Base-by-base conservation (phyloP, 306 rosid genomes). In the Rubus idaeus region DNA sequence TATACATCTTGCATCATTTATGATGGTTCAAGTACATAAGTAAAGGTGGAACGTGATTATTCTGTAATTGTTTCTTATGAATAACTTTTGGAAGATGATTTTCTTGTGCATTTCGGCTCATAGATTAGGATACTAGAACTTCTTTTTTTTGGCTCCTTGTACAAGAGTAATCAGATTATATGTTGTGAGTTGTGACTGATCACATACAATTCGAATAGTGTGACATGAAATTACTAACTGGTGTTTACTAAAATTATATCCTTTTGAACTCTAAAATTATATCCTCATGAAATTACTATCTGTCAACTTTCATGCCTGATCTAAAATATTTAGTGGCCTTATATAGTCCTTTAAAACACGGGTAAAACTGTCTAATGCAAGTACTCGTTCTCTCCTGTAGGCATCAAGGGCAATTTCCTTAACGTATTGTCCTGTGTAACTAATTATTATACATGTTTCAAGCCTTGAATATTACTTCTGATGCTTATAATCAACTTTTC, bases 401-500 rank as follows among this genome's bases (percentile, higher is more conserved):
- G 39, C 8, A 16, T 30, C 18, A 14, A 68, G 21, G 53, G 65
- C 9, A 56, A 42, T 23, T 23, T 77, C 11, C 21, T 55, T 53
- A 26, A 16, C 35, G 35, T 30, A 1, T 41, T 52, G 55, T 21
- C 10, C 35, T 0, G 8, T 77, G 35, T 18, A 16, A 3, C 39
- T 77, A 42, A 41, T 21, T 35, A 42, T 52, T 12, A 23, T 37
- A 41, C 45, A 30, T 72, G 14, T 30, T 56, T 23, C 41, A 73
- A 37, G 30, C 35, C 14, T 60, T 23, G 47, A 16, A 44, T 74
- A 44, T 60, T 74, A 74, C 57, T 46, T 17, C 49, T 74, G 45
- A 60, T 17, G 58, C 60, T 63, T 52, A 60, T 58, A 30, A 53
- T 84, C 65, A 68, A 78, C 37, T 40, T 77, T 80, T 86, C 90